These are phyloP conservation scores for Talaromyces sp. DNA, from an alignment of 2,329 filamentous ascomycete species.

Conservation along the genomic window DNA sequence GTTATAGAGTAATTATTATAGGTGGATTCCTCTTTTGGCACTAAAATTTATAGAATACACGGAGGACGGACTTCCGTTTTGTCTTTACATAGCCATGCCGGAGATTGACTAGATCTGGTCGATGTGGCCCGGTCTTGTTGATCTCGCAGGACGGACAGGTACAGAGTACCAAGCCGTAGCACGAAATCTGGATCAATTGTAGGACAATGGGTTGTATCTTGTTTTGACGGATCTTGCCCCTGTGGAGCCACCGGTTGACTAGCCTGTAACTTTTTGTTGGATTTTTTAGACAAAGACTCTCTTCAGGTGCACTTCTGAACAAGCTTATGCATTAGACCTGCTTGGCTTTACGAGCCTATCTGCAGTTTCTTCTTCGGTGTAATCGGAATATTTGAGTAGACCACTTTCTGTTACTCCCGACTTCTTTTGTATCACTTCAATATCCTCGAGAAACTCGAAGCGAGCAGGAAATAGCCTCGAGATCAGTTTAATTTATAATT, in stretches of 20 bases:
- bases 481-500: constrained; percentile 8
- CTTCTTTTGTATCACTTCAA: neutral
- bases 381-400: neutral
- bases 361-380: neutral
- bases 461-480: neutral
- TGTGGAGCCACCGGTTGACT: neutral
- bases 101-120: neutral
- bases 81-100: neutral
- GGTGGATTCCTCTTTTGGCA: neutral
- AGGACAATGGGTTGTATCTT: neutral
- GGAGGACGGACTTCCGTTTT: constrained; percentile 4
- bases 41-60: neutral
- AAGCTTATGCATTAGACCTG: neutral
- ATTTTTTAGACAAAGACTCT: neutral
- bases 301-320: neutral
- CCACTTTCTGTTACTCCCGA: neutral
- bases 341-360: neutral
- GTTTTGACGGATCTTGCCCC: neutral
- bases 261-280: neutral
- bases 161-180: neutral
- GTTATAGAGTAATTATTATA: neutral
- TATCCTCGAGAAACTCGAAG: neutral
- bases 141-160: neutral
- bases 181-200: neutral
- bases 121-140: neutral